Percentiles rank a stretch among this genome's conserved stretches.
phyloP scores from a whole-genome alignment of 352 stramenopile genomes.

The Globisporangium cylindrosporum region DNA sequence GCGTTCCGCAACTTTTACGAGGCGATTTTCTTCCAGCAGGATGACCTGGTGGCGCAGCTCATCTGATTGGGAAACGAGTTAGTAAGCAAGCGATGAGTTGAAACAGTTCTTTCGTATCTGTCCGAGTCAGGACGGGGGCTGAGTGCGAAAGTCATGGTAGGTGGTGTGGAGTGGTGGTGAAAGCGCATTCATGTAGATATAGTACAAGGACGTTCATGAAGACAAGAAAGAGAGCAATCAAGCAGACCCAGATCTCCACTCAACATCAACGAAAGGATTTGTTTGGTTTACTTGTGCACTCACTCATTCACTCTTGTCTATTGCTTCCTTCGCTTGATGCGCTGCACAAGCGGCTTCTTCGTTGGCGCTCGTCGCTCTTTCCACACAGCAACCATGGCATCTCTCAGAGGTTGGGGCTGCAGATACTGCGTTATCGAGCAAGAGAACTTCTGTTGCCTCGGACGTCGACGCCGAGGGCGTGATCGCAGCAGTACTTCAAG shows the following conservation, averaged over 20 bases:
- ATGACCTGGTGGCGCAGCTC: conserved; percentile 37
- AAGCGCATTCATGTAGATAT: conserved; percentile 1
- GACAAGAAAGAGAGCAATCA: not conserved
- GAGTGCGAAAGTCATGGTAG: not conserved
- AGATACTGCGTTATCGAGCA: not conserved
- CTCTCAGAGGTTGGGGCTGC: not conserved
- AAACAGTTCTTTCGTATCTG: not conserved
- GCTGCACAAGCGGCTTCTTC: not conserved
- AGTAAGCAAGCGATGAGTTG: not conserved
- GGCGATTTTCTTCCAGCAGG: conserved; percentile 76
- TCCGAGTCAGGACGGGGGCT: not conserved
- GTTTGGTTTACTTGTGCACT: not conserved
- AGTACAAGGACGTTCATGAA: conserved; percentile 1
- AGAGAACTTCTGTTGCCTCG: not conserved
- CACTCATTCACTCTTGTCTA: not conserved
- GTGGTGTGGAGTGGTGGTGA: not conserved
- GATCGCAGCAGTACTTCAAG: conserved; percentile 6
- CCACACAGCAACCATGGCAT: not conserved
- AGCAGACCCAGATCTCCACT: not conserved
- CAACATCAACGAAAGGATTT: not conserved
- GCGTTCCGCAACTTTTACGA: conserved; percentile 85
- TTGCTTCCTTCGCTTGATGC: not conserved
- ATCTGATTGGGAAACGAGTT: conserved; percentile 17
- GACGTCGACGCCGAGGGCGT: not conserved
- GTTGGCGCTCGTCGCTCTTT: not conserved